These are phyloP conservation scores for Penicillium cinerascens DNA, from an alignment of 495 filamentous ascomycete genomes.

Conservation along the genomic window DNA sequence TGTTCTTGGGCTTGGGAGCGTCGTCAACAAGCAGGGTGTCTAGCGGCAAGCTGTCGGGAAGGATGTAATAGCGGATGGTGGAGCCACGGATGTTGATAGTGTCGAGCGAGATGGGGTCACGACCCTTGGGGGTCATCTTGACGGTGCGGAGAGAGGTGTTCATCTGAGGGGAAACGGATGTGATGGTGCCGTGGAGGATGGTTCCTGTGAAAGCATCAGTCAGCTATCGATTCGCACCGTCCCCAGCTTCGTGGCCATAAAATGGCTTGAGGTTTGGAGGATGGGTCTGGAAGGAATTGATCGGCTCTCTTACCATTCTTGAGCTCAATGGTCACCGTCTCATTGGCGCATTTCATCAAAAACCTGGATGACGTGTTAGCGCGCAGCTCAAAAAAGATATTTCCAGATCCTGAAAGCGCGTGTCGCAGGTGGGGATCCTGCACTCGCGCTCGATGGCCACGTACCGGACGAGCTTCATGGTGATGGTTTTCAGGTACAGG, in stretches of 20 bases:
- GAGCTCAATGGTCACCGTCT: slow-evolving; percentile 94
- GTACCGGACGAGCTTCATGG: slow-evolving; percentile 98
- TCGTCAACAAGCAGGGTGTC: slow-evolving; percentile 95
- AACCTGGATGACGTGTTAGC: slow-evolving; percentile 59
- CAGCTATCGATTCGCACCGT: background rate
- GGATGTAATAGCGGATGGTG: slow-evolving; percentile 89
- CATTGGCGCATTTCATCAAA: slow-evolving; percentile 97
- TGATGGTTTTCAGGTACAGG: slow-evolving; percentile 26
- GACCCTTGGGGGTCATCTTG: slow-evolving; percentile 87
- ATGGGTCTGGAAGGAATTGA: background rate
- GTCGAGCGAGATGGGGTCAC: slow-evolving; percentile 81
- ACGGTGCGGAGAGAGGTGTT: slow-evolving; percentile 91
- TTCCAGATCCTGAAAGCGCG: slow-evolving; percentile 8
- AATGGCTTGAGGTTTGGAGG: background rate
- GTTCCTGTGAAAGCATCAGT: slow-evolving; percentile 56
- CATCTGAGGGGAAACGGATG: slow-evolving; percentile 93
- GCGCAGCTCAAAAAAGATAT: slow-evolving; percentile 10
- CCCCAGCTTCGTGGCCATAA: background rate
- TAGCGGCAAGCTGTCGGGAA: slow-evolving; percentile 89
- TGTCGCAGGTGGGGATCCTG: slow-evolving; percentile 7
- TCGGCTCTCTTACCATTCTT: slow-evolving; percentile 75
- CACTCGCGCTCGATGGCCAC: slow-evolving; percentile 20
- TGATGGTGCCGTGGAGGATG: slow-evolving; percentile 92
- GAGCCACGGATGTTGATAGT: slow-evolving; percentile 95
- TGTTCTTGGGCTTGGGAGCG: slow-evolving; percentile 97